Base-by-base conservation (phyloP, 129 eudicot species). In the Ambrosia trifida region DNA sequence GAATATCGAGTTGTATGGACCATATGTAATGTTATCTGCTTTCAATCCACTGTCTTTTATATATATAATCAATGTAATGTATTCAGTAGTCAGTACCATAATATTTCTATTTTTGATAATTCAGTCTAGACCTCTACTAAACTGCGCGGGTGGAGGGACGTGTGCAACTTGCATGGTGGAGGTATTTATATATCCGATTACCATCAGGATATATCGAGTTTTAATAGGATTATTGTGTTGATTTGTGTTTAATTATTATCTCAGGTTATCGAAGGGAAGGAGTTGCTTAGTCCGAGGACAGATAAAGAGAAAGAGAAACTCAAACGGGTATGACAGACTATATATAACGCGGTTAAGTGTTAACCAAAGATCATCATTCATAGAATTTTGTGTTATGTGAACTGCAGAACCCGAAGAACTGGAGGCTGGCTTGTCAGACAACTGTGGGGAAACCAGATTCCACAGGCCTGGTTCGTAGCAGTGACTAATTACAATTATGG, bases 361-460 rank as follows among this genome's bases (percentile, higher is more conserved):
- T 66, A 13, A 13, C 28, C 58, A 45, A 52, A 28, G 53, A 56
- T 38, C 38, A 0, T 28, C 3, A 28, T 24, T 12, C 16, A 28
- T 35, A 12, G 7, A 47, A 7, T 63, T 33, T 50, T 11, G 63
- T 30, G 64, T 65, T 28, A 70, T 32, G 19, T 31, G 35, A 36
- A 32, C 44, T 79, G 78, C 91, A 92, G 98, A 79, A 92, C 40
- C 98, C 96, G 6, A 92, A 81, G 72, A 92, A 86, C 32, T 92
- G 96, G 98, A 88, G 98, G 85, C 95, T 92, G 31, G 98, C 98
- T 44, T 92, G 98, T 78, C 98, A 92, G 62, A 80, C 89, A 11
- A 85, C 81, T 0, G 96, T 92, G 56, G 98, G 98, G 51, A 72
- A 56, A 77, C 71, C 85, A 28, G 96, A 92, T 75, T 84, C 96